A percentile compares a stretch with the other conserved stretches of the same genome.
These are phyloP conservation scores for Cytidiella melzeri DNA, from an alignment of 768 basidiomycete species.

Conservation along the genomic window DNA sequence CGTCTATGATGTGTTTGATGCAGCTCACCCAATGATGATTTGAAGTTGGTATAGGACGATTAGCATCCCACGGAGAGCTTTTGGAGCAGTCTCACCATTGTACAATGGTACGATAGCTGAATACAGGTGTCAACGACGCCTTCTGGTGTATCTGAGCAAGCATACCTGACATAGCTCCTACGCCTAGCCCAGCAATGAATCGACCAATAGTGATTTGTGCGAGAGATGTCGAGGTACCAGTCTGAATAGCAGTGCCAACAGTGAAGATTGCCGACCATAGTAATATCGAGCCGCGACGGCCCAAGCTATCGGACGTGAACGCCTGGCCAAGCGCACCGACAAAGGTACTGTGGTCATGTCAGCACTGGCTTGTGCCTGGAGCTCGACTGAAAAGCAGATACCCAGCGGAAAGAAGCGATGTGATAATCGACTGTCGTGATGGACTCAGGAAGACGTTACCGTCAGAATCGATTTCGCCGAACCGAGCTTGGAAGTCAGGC, in stretches of 20 bases:
- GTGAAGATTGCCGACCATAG: slow-evolving; percentile 76
- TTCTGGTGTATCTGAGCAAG: not conserved
- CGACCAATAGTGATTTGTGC: slow-evolving; percentile 69
- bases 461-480: slow-evolving; percentile 46
- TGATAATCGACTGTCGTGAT: slow-evolving; percentile 69
- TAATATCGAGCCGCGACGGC: slow-evolving; percentile 66
- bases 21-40: slow-evolving; percentile 59
- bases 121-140: not conserved
- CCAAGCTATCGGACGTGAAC: slow-evolving; percentile 68
- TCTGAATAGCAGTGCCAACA: slow-evolving; percentile 61
- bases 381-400: slow-evolving; percentile 16
- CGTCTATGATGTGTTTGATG: not conserved
- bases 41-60: slow-evolving; percentile 75
- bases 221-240: slow-evolving; percentile 52
- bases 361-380: not conserved
- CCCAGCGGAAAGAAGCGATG: slow-evolving; percentile 74
- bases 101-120: slow-evolving; percentile 39
- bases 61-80: slow-evolving; percentile 63
- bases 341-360: slow-evolving; percentile 15
- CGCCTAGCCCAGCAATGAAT: slow-evolving; percentile 71
- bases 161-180: slow-evolving; percentile 67
- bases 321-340: slow-evolving; percentile 61
- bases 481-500: slow-evolving; percentile 67
- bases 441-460: slow-evolving; percentile 50
- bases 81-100: slow-evolving; percentile 75